Evolutionary conservation across 192 early-diverging fungal genomes (phyloP).

Genomic region (Gonapodya sp.): DNA sequence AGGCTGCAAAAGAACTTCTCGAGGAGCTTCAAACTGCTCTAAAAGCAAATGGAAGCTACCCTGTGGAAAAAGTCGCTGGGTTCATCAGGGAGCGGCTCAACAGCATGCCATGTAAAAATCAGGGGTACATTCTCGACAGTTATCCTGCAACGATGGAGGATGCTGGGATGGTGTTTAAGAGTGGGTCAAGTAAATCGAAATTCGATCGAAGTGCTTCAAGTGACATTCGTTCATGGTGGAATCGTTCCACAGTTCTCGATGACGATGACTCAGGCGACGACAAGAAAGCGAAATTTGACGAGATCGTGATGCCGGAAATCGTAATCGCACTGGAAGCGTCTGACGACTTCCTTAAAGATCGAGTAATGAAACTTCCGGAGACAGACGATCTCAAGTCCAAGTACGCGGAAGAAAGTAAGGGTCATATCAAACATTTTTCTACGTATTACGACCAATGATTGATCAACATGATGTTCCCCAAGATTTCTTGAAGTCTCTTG

Average conservation of each 20-base stretch:
- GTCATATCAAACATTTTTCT: neutral
- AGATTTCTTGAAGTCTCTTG: conserved; percentile 33
- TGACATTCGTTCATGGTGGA: neutral
- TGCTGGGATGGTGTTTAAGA: conserved; percentile 33
- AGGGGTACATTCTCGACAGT: conserved; percentile 51
- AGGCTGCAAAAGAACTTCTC: conserved; percentile 39
- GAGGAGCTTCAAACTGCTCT: conserved; percentile 41
- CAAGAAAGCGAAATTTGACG: conserved; percentile 25
- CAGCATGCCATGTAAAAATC: conserved; percentile 52
- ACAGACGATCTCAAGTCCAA: conserved; percentile 33
- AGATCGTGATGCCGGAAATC: conserved; percentile 32
- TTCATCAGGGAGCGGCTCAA: conserved; percentile 44
- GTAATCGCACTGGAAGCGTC: conserved; percentile 41
- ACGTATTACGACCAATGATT: conserved; percentile 10
- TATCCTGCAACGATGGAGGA: conserved; percentile 37
- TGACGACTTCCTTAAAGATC: conserved; percentile 44
- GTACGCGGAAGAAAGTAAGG: conserved; percentile 44
- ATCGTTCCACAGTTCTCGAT: conserved; percentile 15
- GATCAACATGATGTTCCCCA: conserved; percentile 4
- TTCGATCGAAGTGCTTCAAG: neutral
- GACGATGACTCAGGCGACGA: conserved; percentile 50
- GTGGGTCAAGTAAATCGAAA: conserved; percentile 18
- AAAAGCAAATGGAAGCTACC: conserved; percentile 32
- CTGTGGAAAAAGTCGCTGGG: conserved; percentile 31
- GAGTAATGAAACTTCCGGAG: conserved; percentile 46